These are phyloP conservation scores for Melampsora abietis-canadensis DNA, from an alignment of 1,284 basidiomycete species.

Conservation along the genomic window DNA sequence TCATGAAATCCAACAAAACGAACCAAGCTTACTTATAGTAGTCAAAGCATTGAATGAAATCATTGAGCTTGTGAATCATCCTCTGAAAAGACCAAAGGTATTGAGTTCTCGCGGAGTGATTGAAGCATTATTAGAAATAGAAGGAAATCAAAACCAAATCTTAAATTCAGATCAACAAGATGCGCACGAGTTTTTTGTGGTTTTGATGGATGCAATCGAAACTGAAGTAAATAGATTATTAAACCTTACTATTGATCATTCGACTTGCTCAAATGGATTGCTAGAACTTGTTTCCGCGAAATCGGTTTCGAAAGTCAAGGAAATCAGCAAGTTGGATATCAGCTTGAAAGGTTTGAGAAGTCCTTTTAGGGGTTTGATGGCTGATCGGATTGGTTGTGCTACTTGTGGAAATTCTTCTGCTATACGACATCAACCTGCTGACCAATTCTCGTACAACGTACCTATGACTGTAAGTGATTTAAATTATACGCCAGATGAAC, in stretches of 20 bases:
- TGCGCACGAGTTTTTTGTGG: constrained; percentile 87
- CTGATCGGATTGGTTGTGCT: constrained; percentile 73
- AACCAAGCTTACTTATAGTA: constrained; percentile 60
- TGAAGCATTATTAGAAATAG: constrained; percentile 28
- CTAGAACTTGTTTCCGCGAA: neutral
- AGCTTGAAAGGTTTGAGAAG: constrained; percentile 38
- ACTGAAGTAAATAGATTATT: constrained; percentile 68
- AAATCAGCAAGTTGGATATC: neutral
- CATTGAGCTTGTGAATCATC: constrained; percentile 8
- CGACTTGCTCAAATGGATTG: constrained; percentile 13
- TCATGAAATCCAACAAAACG: constrained; percentile 58
- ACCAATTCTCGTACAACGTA: constrained; percentile 73
- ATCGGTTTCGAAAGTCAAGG: neutral
- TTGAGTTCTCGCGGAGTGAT: constrained; percentile 15
- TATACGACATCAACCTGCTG: constrained; percentile 78
- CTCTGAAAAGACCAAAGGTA: constrained; percentile 51
- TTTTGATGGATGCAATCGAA: constrained; percentile 79
- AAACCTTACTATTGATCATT: constrained; percentile 54
- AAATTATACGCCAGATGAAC: neutral
- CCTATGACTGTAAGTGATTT: constrained; percentile 56
- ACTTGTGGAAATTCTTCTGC: constrained; percentile 81
- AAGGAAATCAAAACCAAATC: constrained; percentile 49
- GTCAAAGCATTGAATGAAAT: constrained; percentile 58
- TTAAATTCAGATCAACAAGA: constrained; percentile 86
- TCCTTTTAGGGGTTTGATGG: constrained; percentile 72